phyloP scores from a whole-genome alignment of 345 rosid species.

The Carallia brachiata region DNA sequence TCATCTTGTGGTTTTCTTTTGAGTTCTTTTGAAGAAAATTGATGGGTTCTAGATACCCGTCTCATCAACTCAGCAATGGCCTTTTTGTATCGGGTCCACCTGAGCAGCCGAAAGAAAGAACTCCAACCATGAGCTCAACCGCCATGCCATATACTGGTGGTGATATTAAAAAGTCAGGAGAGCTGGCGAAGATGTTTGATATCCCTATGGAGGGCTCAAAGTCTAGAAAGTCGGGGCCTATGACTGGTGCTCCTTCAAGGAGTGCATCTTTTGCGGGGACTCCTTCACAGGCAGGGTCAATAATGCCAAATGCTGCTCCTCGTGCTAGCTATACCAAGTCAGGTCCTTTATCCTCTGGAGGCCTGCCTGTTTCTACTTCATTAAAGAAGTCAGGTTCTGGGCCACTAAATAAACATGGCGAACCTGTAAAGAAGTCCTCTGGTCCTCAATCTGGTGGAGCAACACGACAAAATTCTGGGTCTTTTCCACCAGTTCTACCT shows the following conservation, averaged over 20 bases:
- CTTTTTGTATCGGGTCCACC: constrained; percentile 22
- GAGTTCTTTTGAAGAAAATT: background rate
- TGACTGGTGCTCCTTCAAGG: constrained; percentile 21
- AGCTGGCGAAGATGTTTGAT: constrained; percentile 30
- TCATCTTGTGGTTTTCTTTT: background rate
- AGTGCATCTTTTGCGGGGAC: constrained; percentile 20
- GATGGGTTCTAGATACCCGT: constrained; percentile 28
- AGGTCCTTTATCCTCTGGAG: constrained; percentile 23
- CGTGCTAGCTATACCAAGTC: constrained; percentile 23
- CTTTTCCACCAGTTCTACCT: constrained; percentile 21
- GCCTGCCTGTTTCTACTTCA: constrained; percentile 20
- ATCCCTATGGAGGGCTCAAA: constrained; percentile 15
- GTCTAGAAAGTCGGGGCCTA: constrained; percentile 29
- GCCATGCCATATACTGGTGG: constrained; percentile 31
- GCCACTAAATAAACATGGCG: constrained; percentile 25
- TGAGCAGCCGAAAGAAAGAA: constrained; percentile 27
- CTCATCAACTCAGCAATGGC: constrained; percentile 27
- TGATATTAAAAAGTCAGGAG: constrained; percentile 25
- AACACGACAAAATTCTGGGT: constrained; percentile 20
- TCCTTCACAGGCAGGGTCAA: constrained; percentile 11
- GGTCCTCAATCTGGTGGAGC: constrained; percentile 26
- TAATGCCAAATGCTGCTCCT: constrained; percentile 13
- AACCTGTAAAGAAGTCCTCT: constrained; percentile 23
- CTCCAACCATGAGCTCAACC: constrained; percentile 24
- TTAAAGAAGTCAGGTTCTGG: constrained; percentile 21